phyloP scores from a whole-genome alignment of 805 yeast species.

The Candida schatavii region DNA sequence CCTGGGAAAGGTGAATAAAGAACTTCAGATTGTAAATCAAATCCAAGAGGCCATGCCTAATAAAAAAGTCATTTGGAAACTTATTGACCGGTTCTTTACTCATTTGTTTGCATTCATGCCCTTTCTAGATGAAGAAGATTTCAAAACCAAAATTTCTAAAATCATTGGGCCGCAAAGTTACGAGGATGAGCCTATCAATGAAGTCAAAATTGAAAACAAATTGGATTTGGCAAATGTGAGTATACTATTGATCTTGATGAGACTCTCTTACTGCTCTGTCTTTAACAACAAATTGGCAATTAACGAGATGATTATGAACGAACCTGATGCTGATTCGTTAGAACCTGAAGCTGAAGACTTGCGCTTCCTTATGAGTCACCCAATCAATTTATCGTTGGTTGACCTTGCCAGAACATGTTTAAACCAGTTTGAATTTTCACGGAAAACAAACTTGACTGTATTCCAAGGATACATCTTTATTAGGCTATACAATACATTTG shows the following conservation, averaged over 20 bases:
- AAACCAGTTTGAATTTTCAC: slow-evolving; percentile 17
- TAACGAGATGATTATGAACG: slow-evolving; percentile 19
- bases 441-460: slow-evolving; percentile 44
- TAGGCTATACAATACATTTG: slow-evolving; percentile 42
- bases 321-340: slow-evolving; percentile 10
- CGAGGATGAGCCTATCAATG: slow-evolving; percentile 16
- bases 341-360: slow-evolving; percentile 10
- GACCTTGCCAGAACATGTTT: slow-evolving; percentile 23
- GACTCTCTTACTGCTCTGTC: slow-evolving; percentile 24
- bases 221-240: slow-evolving; percentile 24
- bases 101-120: slow-evolving; percentile 27
- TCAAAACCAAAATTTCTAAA: slow-evolving; percentile 15
- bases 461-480: slow-evolving; percentile 49
- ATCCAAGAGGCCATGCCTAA: slow-evolving; percentile 21
- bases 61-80: slow-evolving; percentile 22
- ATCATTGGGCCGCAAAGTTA: slow-evolving; percentile 20
- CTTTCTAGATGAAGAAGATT: slow-evolving; percentile 24
- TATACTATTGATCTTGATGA: slow-evolving; percentile 21
- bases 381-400: slow-evolving; percentile 19
- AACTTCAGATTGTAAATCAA: slow-evolving; percentile 16
- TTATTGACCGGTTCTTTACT: slow-evolving; percentile 24
- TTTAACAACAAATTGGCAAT: slow-evolving; percentile 22
- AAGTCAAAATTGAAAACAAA: slow-evolving; percentile 18
- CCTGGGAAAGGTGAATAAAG: slow-evolving; percentile 10
- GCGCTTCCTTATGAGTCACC: slow-evolving; percentile 17